Conservation (phyloP, 805 yeast genomes). For the Metschnikowia proteae region DNA sequence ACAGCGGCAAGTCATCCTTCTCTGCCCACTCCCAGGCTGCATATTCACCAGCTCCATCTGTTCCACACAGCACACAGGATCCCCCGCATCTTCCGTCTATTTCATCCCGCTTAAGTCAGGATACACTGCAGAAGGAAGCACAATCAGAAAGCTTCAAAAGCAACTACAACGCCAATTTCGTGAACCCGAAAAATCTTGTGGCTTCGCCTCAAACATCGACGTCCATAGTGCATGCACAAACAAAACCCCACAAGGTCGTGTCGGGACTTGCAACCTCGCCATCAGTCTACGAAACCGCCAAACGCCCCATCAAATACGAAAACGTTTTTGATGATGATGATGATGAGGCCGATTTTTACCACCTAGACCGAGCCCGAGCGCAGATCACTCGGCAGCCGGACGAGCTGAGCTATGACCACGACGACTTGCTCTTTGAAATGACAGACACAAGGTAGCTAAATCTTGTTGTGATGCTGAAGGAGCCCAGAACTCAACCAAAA, state of each 20-base stretch:
- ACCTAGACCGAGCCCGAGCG: constrained; percentile 2
- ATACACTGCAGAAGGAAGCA: neutral
- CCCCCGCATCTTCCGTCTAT: constrained; percentile 31
- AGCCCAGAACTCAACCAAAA: too few relatives aligned
- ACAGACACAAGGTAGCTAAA: constrained; percentile 12
- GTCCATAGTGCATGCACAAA: constrained; percentile 23
- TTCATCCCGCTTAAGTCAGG: constrained; percentile 29
- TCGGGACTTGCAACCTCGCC: constrained; percentile 37
- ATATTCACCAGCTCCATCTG: constrained; percentile 12
- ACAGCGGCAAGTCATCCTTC: constrained; percentile 4
- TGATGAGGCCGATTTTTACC: constrained; percentile 26
- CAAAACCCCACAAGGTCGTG: constrained; percentile 14
- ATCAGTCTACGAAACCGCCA: constrained; percentile 23
- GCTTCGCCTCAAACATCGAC: constrained; percentile 23
- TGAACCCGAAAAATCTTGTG: constrained; percentile 10
- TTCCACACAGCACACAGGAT: constrained; percentile 26
- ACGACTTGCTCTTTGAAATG: constrained; percentile 20
- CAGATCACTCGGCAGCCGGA: constrained; percentile 1
- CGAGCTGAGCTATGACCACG: constrained; percentile 17
- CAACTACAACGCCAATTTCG: constrained; percentile 1
- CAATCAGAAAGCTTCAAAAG: neutral
- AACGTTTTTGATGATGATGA: constrained; percentile 45
- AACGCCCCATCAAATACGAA: constrained; percentile 29
- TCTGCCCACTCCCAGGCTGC: constrained; percentile 17
- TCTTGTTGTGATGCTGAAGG: too few relatives aligned